phyloP scores from a whole-genome alignment of 805 yeast species.

The Yarrowia sp. region DNA sequence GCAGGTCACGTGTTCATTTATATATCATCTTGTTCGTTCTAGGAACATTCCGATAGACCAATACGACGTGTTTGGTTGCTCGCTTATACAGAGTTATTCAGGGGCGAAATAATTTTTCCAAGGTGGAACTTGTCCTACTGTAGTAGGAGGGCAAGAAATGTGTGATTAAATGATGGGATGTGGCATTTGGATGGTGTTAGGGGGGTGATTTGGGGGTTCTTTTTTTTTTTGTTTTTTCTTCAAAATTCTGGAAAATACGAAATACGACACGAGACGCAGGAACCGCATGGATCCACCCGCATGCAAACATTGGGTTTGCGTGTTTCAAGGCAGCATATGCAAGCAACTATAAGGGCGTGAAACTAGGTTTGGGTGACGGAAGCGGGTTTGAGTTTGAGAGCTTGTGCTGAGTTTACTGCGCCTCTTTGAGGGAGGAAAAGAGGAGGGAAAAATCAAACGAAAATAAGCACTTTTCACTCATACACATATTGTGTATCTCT shows the following conservation, averaged over 20 bases:
- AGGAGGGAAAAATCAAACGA: too few species aligned
- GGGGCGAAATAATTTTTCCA: too few species aligned
- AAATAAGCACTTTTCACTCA: too few species aligned
- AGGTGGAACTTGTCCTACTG: too few species aligned
- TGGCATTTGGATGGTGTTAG: too few species aligned
- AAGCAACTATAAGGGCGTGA: slow-evolving; percentile 8
- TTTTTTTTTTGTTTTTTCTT: too few species aligned
- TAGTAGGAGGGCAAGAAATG: too few species aligned
- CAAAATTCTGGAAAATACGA: neutral
- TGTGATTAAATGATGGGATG: too few species aligned
- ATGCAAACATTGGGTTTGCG: slow-evolving; percentile 2
- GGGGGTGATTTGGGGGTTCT: too few species aligned
- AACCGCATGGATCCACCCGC: slow-evolving; percentile 23
- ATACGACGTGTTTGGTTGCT: slow-evolving; percentile 20
- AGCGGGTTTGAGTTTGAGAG: neutral
- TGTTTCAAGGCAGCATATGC: slow-evolving; percentile 20
- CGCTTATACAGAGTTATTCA: neutral
- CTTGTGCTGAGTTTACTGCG: slow-evolving; percentile 2
- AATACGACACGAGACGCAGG: slow-evolving; percentile 19
- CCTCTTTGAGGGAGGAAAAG: too few species aligned
- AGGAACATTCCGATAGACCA: slow-evolving; percentile 1
- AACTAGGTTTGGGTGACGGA: slow-evolving; percentile 4
- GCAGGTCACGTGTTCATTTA: too few species aligned
- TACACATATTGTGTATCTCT: too few species aligned
- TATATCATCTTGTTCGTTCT: neutral